Base-by-base conservation (phyloP, 768 basidiomycete genomes). In the Sporobolomyces roseus region DNA sequence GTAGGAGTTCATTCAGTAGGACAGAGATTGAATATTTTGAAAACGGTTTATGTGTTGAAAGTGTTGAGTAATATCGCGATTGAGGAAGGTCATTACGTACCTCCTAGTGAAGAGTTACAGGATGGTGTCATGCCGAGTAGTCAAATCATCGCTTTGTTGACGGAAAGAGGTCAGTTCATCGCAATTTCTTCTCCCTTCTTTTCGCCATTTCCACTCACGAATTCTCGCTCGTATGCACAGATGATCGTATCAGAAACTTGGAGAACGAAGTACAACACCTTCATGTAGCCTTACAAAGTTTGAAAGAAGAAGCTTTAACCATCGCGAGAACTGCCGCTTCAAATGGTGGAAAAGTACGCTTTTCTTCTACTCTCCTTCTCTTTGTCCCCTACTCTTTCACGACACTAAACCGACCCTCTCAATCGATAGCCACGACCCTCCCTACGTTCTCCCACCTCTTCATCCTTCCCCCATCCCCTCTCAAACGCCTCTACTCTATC, bases 1-100 rank as follows among this genome's bases (percentile, higher is more conserved):
- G 81, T 97, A 63, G 96, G 96, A 12, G 84, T 99, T 49, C 77
- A 84, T n/a, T 90, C 89, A 41, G 85, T 98, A 71, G 96, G 96
- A 27, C 93, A 97, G 79, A 83, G 96, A 63, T 80, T 99, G 41
- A 83, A 89, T 50, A 91, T 98, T 71, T 86, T 98, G 78, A 93
- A 92, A 79, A 88, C 89, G 54, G 86, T 97, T 65, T 98, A 96
- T 80, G 85, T 86, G 61, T 81, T 90, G 75, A 99, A 99, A 82
- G 80, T 93, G 59, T 85, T 86, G 2, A 84, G 93, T 76, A 86
- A 86, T 70, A 82, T 99, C 59, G 86, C 89, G 43, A 86, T 93
- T 73, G 90, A 91, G 66, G 81, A 87, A 45, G 88, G 89, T 70
- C 84, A 90, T 74, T 96, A 91, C 77, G 84, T 93, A 19, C 92